Conservation (phyloP, 768 basidiomycete species). For the Lactifluus hygrophoroides region DNA sequence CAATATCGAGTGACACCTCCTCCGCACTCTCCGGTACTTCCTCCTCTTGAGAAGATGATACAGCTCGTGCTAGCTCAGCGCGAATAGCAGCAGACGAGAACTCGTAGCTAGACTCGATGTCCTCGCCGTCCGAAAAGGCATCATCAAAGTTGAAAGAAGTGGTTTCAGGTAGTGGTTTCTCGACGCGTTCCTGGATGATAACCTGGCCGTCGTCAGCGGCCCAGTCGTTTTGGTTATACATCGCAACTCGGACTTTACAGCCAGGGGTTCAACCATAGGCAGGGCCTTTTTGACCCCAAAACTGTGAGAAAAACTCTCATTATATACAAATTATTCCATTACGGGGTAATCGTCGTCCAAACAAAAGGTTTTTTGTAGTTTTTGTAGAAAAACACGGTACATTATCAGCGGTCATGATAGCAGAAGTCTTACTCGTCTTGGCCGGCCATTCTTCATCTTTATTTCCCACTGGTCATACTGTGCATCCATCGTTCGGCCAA, state of each 20-base stretch:
- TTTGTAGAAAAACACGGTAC: too few relatives aligned
- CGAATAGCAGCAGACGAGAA: constrained; percentile 58
- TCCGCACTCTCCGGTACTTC: constrained; percentile 24
- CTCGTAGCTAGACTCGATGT: constrained; percentile 38
- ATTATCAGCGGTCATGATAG: constrained; percentile 77
- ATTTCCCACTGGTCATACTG: constrained; percentile 50
- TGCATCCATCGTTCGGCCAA: constrained; percentile 56
- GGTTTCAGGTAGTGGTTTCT: not conserved
- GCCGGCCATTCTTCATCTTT: constrained; percentile 83
- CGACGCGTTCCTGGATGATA: not conserved
- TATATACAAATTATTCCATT: not conserved
- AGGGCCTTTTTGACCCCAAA: too few relatives aligned
- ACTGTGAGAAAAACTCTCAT: not conserved
- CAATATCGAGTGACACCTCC: constrained; percentile 43
- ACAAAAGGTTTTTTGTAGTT: too few relatives aligned
- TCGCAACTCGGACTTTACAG: not conserved
- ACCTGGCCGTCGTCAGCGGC: not conserved
- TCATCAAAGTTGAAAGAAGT: constrained; percentile 38
- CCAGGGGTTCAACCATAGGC: too few relatives aligned
- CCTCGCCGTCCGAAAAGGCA: constrained; percentile 55
- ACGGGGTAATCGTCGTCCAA: not conserved
- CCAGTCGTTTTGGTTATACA: constrained; percentile 7
- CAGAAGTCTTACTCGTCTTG: constrained; percentile 80
- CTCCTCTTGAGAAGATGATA: constrained; percentile 31
- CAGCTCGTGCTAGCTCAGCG: constrained; percentile 47